A percentile compares a stretch with the other conserved stretches of the same genome.
Conservation (phyloP, 805 yeast species). For the Wickerhamiella occidentalis region DNA sequence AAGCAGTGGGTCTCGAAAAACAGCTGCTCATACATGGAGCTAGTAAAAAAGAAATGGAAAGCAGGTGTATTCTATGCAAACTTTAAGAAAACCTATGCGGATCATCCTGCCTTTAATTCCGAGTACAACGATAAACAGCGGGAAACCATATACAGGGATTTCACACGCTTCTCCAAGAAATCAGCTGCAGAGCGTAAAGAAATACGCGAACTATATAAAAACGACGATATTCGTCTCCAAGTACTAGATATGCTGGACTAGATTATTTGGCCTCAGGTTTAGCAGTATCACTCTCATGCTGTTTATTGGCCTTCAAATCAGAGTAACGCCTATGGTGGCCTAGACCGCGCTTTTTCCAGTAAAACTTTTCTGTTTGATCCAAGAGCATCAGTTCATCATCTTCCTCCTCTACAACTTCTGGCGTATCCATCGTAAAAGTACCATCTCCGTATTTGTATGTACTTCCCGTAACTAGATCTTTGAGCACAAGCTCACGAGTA, state of each 20-base stretch:
- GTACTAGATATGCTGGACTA: background rate
- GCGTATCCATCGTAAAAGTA: slow-evolving; percentile 12
- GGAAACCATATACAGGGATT: slow-evolving; percentile 33
- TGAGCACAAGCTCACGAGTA: slow-evolving; percentile 62
- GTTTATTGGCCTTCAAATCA: background rate
- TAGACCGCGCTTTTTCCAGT: slow-evolving; percentile 16
- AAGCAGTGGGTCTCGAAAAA: slow-evolving; percentile 34
- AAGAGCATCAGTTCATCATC: slow-evolving; percentile 17
- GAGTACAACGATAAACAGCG: slow-evolving; percentile 29
- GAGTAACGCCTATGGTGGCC: slow-evolving; percentile 8
- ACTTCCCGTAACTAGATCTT: slow-evolving; percentile 41
- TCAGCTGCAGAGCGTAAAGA: background rate
- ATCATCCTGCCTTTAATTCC: slow-evolving; percentile 22
- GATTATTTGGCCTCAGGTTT: background rate
- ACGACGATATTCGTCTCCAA: background rate
- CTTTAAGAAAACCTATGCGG: slow-evolving; percentile 31
- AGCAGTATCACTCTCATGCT: background rate
- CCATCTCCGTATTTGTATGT: slow-evolving; percentile 4
- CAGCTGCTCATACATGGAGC: slow-evolving; percentile 21
- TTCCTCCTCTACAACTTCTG: slow-evolving; percentile 20
- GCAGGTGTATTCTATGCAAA: slow-evolving; percentile 30
- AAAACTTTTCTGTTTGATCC: slow-evolving; percentile 16
- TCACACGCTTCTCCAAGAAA: slow-evolving; percentile 8
- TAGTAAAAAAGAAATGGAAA: slow-evolving; percentile 23
- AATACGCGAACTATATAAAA: background rate